Base-by-base conservation (phyloP, 345 rosid species). In the Brassica cretica region DNA sequence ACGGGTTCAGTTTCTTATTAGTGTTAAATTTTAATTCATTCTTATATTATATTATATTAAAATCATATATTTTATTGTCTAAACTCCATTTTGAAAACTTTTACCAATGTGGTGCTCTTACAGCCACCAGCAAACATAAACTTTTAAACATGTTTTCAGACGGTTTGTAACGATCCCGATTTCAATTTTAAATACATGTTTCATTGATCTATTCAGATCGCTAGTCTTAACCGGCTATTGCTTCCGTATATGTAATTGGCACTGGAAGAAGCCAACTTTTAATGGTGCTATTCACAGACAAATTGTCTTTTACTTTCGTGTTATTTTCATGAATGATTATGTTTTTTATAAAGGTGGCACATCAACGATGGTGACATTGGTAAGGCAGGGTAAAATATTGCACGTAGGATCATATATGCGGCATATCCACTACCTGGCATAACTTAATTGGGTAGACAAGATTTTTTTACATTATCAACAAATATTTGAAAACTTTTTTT, bases 361-460 rank as follows among this genome's bases (percentile, higher is more conserved):
- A 18, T 56, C 49, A 39, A 2, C 27, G 15, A 62, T 69, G 18
- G 59, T 70, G 70, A 69, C 21, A 11, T 8, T 10, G 2, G 12
- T 27, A 63, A 32, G 15, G 56, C 58, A 35, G 4, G 25, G 21
- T 5, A 32, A 46, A 46, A 51, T 53, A 58, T 27, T 49, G 37
- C 53, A 70, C 80, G 66, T 77, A 8, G 8, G 68, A 78, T 78
- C 62, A 30, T 71, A 59, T 7, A 24, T 24, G 41, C 49, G 58
- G 30, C 74, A 79, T 79, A 79, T 73, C 78, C 74, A 51, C 7
- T 9, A 74, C 75, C 66, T 79, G 82, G 37, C 78, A 63, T 2
- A 25, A 18, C 12, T 16, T 68, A 0, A 79, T 68, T 79, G 66
- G 82, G 5, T 68, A 39, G 2, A 6, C 14, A 39, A 63, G 75